Base-by-base conservation (phyloP, 2,329 filamentous ascomycete genomes). In the Colletotrichum simmondsii region DNA sequence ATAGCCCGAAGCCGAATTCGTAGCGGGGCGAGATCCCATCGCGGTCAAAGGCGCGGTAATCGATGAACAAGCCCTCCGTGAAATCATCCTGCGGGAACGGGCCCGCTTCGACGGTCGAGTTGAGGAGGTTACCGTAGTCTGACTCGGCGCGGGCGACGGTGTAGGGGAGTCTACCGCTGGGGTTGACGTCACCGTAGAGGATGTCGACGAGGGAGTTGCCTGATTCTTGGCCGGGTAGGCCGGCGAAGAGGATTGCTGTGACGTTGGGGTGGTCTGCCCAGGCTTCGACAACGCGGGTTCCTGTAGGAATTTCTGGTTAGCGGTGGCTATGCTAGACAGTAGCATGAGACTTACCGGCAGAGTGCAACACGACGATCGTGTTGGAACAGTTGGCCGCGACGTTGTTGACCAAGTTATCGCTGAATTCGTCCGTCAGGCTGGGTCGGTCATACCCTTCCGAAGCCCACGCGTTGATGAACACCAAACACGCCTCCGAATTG, bases 41-140 rank as follows among this genome's bases (percentile, higher is more conserved):
- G 77, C 91, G 92, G 84, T 97, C 94, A 77, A 97, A 97, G 79
- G 95, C 87, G 7, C 94, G 91, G 83, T 97, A 96, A 83, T 97
- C 94, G 76, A 95, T 90, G 79, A 94, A 94, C 0, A 95, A 83
- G 0, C 93, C 94, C 78, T 96, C 93, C 3, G 85, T 86, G 79
- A 96, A 95, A 79, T 94, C 90, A 76, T 95, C 93, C 79, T 96
- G 93, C 0, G 94, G 94, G 61, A 49, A 72, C 24, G 84, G 83
- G 73, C 90, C 89, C 12, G 26, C 78, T 22, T 59, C 59, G 0
- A 92, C 86, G 4, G 92, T 82, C 2, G 87, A 89, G 76, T 93
- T 93, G 1, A 93, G 89, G 26, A 89, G 83, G 2, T 90, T 88
- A 2, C 94, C 94, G 75, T 95, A 97, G 80, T 96, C 93, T 0